Conservation (phyloP, 257 asterid species). For the Sherardia arvensis region DNA sequence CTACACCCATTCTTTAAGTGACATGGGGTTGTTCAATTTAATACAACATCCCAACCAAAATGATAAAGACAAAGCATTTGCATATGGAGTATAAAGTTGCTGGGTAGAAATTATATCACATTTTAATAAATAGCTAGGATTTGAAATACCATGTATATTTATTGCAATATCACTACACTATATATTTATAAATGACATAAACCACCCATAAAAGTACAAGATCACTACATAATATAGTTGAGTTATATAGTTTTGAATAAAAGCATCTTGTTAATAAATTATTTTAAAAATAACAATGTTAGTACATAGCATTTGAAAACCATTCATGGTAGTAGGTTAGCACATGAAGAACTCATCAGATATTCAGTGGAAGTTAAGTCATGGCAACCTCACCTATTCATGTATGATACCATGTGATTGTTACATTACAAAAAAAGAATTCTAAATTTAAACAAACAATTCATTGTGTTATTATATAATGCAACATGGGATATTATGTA, state of each 20-base stretch:
- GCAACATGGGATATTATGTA: background rate
- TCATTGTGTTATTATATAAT: background rate
- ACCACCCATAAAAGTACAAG: no score
- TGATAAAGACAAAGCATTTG: background rate
- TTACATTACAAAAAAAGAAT: no score
- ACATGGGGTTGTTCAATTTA: background rate
- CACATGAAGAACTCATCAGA: background rate
- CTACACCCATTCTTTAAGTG: background rate
- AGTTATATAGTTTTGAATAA: no score
- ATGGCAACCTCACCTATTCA: background rate
- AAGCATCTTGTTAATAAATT: no score
- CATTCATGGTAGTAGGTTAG: background rate
- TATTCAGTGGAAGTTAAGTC: background rate
- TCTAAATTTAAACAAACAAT: background rate
- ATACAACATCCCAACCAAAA: conserved; percentile 1
- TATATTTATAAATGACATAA: no score
- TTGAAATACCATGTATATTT: no score
- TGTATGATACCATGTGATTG: background rate
- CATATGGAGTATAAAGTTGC: conserved; percentile 1
- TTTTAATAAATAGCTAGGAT: no score
- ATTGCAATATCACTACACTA: no score
- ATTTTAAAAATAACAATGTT: no score
- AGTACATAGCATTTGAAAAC: background rate
- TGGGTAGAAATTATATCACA: background rate
- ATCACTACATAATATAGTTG: no score